Evolutionary conservation across 2,329 filamentous ascomycete species (phyloP).

Genomic region (Arthrocladium fulminans): DNA sequence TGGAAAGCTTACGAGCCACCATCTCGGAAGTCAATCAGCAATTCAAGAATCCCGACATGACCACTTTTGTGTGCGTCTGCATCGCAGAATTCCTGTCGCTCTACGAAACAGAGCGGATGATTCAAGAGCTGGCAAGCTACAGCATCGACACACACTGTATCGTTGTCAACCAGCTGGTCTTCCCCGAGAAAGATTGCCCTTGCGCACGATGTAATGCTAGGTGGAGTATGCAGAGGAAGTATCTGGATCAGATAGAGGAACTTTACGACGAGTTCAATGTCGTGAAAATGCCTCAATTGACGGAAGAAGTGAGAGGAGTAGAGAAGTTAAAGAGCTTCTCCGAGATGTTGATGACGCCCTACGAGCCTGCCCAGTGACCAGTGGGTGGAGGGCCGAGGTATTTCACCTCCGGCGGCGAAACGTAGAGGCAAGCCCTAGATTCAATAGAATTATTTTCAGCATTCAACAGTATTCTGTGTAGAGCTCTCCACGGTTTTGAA

Average conservation of each 20-base stretch:
- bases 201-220: slow-evolving; percentile 95
- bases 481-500: no score
- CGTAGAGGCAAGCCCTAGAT: no score
- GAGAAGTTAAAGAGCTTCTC: slow-evolving; percentile 67
- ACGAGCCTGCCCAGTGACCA: slow-evolving; percentile 35
- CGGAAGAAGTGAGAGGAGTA: slow-evolving; percentile 92
- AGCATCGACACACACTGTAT: slow-evolving; percentile 94
- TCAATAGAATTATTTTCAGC: no score
- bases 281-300: slow-evolving; percentile 91
- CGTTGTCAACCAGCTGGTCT: slow-evolving; percentile 95
- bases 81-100: slow-evolving; percentile 94
- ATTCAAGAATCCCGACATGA: slow-evolving; percentile 93
- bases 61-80: slow-evolving; percentile 96
- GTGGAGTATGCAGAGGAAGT: slow-evolving; percentile 98
- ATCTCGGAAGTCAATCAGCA: slow-evolving; percentile 94
- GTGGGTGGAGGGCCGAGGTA: no score
- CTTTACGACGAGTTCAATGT: slow-evolving; percentile 99
- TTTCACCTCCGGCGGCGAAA: no score
- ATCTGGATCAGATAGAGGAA: slow-evolving; percentile 96
- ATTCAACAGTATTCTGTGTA: no score
- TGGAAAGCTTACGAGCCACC: slow-evolving; percentile 85
- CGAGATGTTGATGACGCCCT: slow-evolving; percentile 43
- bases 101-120: slow-evolving; percentile 99
- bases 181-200: slow-evolving; percentile 71
- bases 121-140: slow-evolving; percentile 90